These are phyloP conservation scores for Suhomyces sp. DNA, from an alignment of 805 yeast genomes.

Conservation along the genomic window DNA sequence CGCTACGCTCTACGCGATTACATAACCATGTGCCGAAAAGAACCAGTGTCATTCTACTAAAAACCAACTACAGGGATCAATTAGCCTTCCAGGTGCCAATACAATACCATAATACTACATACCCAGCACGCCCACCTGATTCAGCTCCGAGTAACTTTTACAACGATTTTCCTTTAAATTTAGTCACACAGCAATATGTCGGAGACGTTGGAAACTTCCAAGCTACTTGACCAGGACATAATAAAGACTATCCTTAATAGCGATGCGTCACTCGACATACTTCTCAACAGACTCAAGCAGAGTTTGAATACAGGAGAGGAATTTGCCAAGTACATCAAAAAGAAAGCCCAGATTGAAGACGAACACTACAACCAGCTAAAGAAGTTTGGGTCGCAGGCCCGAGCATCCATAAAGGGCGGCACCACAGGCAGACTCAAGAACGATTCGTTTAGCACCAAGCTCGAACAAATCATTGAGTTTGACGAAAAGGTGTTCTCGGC, in stretches of 20 bases:
- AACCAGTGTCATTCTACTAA: background rate
- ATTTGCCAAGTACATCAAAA: conserved; percentile 71
- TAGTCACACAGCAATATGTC: background rate
- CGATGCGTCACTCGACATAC: conserved; percentile 74
- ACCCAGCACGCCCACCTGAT: background rate
- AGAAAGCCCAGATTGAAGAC: conserved; percentile 73
- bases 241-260: conserved; percentile 54
- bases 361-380: conserved; percentile 73
- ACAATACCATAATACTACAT: background rate
- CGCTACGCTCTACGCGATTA: background rate
- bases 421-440: conserved; percentile 44
- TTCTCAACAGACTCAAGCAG: conserved; percentile 72
- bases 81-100: background rate
- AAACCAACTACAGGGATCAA: background rate
- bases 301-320: conserved; percentile 82
- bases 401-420: conserved; percentile 40
- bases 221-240: conserved; percentile 40
- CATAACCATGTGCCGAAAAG: background rate
- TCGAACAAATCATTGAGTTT: conserved; percentile 67
- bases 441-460: conserved; percentile 63
- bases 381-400: conserved; percentile 61
- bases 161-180: no score
- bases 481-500: conserved; percentile 74
- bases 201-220: conserved; percentile 3
- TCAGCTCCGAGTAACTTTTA: no score